A percentile compares a stretch with the other conserved stretches of the same genome.
phyloP scores from a whole-genome alignment of 805 yeast genomes.

The Metschnikowia continentalis region DNA sequence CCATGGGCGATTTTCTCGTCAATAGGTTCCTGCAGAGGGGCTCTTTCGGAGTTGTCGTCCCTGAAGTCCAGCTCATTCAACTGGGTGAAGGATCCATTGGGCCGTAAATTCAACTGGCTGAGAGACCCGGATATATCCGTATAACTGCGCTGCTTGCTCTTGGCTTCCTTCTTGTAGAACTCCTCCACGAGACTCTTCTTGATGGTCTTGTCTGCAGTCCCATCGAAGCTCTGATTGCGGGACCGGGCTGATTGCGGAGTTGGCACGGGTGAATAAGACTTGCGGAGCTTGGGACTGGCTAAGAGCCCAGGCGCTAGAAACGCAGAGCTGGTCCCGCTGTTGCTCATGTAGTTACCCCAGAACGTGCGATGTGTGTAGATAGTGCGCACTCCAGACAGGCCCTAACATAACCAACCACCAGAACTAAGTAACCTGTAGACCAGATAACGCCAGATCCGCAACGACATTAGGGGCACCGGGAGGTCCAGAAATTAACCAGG shows the following conservation, averaged over 20 bases:
- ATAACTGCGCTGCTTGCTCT: slow-evolving; percentile 4
- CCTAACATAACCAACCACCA: no score
- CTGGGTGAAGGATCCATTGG: background rate
- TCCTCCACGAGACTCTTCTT: slow-evolving; percentile 39
- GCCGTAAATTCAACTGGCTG: background rate
- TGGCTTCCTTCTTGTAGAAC: slow-evolving; percentile 29
- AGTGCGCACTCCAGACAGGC: no score
- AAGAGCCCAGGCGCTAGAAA: slow-evolving; percentile 4
- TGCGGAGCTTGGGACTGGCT: slow-evolving; percentile 3
- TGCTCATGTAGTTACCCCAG: slow-evolving; percentile 3
- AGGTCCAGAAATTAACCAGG: no score
- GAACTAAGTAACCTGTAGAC: no score
- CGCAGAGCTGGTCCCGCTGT: background rate
- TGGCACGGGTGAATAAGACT: background rate
- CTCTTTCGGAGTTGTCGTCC: background rate
- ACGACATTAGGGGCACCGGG: no score
- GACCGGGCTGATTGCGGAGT: background rate
- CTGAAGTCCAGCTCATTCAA: background rate
- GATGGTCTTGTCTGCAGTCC: slow-evolving; percentile 13
- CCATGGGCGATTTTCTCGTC: background rate
- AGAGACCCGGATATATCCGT: background rate
- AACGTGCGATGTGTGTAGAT: background rate
- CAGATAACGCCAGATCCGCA: no score
- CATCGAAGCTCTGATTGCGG: background rate
- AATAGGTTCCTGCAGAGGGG: background rate